phyloP scores from a whole-genome alignment of 2,329 filamentous ascomycete species.

The Elsinoe perseae region DNA sequence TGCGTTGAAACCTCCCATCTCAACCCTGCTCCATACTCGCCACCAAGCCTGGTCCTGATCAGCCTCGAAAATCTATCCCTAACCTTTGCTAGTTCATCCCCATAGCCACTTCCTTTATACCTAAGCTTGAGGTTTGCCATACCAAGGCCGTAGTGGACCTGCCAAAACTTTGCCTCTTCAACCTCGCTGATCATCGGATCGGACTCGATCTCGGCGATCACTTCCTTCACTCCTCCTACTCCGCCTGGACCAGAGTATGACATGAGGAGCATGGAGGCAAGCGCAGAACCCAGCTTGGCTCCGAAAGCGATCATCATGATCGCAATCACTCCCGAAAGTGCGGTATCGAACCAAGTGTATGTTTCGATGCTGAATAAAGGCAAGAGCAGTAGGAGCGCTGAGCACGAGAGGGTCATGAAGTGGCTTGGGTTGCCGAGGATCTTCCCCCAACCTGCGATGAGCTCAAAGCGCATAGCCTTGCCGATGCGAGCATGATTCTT shows the following conservation, averaged over 20 bases:
- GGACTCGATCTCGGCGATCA: constrained; percentile 77
- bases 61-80: constrained; percentile 68
- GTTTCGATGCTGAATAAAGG: constrained; percentile 74
- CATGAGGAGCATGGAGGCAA: constrained; percentile 95
- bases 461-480: constrained; percentile 79
- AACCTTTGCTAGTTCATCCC: constrained; percentile 60
- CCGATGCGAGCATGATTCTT: constrained; percentile 89
- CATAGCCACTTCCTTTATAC: constrained; percentile 55
- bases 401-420: constrained; percentile 85
- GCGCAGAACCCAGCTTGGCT: constrained; percentile 69
- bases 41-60: constrained; percentile 77
- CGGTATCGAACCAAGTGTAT: constrained; percentile 74
- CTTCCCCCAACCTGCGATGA: constrained; percentile 71
- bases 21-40: constrained; percentile 74
- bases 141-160: constrained; percentile 92
- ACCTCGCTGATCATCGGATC: constrained; percentile 69
- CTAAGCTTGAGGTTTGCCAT: constrained; percentile 88
- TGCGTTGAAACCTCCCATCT: constrained; percentile 93
- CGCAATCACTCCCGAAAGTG: constrained; percentile 74
- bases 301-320: constrained; percentile 84
- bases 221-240: constrained; percentile 53
- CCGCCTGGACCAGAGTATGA: constrained; percentile 54
- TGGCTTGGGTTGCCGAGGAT: constrained; percentile 93
- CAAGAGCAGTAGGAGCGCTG: constrained; percentile 67
- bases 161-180: constrained; percentile 94